A percentile compares a stretch with the other conserved stretches of the same genome.
Conservation (phyloP, 805 yeast genomes). For the Wickerhamiella brachini region DNA sequence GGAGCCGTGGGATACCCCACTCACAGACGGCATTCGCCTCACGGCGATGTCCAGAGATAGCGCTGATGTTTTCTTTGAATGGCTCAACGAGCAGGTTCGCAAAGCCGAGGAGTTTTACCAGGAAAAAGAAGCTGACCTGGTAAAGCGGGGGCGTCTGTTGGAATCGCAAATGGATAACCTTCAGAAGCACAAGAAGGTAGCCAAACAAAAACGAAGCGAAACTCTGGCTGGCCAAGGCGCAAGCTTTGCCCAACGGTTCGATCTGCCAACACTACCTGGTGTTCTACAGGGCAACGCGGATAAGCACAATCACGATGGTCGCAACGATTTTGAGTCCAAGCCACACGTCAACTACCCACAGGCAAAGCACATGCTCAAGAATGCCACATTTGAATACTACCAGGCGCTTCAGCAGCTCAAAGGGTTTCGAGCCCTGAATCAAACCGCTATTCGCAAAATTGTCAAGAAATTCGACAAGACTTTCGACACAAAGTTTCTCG, state of each 20-base stretch:
- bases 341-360: slow-evolving; percentile 38
- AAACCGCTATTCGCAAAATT: slow-evolving; percentile 81
- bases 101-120: slow-evolving; percentile 51
- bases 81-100: slow-evolving; percentile 50
- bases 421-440: slow-evolving; percentile 60
- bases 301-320: neutral
- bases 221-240: neutral
- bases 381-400: slow-evolving; percentile 59
- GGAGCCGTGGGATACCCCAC: slow-evolving; percentile 1
- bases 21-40: slow-evolving; percentile 2
- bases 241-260: slow-evolving; percentile 6
- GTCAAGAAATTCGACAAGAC: slow-evolving; percentile 83
- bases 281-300: slow-evolving; percentile 1
- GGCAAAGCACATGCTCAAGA: slow-evolving; percentile 55
- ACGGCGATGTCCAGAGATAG: slow-evolving; percentile 20
- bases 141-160: slow-evolving; percentile 43
- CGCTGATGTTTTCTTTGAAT: slow-evolving; percentile 38
- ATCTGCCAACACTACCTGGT: slow-evolving; percentile 12
- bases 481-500: slow-evolving; percentile 30
- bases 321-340: slow-evolving; percentile 34
- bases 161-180: slow-evolving; percentile 54
- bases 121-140: slow-evolving; percentile 45
- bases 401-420: slow-evolving; percentile 55
- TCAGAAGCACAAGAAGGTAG: slow-evolving; percentile 35
- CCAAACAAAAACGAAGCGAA: slow-evolving; percentile 4